Evolutionary conservation across 2,329 filamentous ascomycete genomes (phyloP).

Genomic region (Seiridium cupressi): DNA sequence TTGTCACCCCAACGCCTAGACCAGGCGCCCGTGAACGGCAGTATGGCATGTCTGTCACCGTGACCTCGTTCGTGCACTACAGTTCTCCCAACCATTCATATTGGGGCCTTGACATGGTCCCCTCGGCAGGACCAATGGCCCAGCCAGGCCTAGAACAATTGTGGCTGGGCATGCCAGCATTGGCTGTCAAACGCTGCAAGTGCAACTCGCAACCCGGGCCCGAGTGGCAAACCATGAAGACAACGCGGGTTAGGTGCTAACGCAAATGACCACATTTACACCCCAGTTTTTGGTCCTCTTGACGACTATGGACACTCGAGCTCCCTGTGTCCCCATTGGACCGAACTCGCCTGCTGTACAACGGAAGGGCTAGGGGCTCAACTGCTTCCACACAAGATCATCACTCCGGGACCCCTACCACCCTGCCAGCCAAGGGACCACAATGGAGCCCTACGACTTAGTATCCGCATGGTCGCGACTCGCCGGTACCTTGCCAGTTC

Average conservation of each 20-base stretch:
- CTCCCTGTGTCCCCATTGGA: neutral
- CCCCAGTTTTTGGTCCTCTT: neutral
- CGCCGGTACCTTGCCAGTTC: slow-evolving; percentile 2
- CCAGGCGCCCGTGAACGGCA: neutral
- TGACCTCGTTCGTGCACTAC: neutral
- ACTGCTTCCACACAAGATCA: slow-evolving; percentile 3
- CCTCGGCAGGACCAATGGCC: neutral
- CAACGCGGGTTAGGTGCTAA: slow-evolving; percentile 4
- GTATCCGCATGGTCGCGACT: slow-evolving; percentile 5
- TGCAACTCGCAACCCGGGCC: slow-evolving; percentile 5
- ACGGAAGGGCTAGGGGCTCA: neutral
- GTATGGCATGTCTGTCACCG: too few relatives aligned
- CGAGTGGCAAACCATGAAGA: neutral
- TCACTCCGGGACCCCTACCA: neutral
- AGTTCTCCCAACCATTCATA: neutral
- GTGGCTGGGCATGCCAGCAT: slow-evolving; percentile 1
- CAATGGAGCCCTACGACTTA: slow-evolving; percentile 6
- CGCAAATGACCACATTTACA: neutral
- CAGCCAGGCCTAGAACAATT: neutral
- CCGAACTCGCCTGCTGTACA: neutral
- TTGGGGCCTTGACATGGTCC: neutral
- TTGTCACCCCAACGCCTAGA: neutral
- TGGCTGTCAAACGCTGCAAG: slow-evolving; percentile 2
- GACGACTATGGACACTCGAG: neutral
- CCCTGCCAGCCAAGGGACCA: neutral